These are phyloP conservation scores for Nakazawaea anatomiae DNA, from an alignment of 805 yeast genomes.

Conservation along the genomic window DNA sequence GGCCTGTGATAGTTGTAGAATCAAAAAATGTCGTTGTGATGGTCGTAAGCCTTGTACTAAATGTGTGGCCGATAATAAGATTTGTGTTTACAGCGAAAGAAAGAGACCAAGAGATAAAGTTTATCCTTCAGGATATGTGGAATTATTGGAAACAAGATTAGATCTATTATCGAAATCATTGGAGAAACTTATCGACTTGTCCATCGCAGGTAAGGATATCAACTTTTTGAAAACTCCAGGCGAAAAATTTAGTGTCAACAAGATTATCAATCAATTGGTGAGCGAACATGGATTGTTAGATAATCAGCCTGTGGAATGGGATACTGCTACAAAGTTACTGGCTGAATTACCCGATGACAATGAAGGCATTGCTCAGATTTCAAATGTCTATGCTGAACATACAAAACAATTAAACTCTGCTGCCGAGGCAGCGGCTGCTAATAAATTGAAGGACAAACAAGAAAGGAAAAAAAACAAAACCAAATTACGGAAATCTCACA, in stretches of 20 bases:
- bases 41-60: slow-evolving; percentile 57
- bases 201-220: slow-evolving; percentile 12
- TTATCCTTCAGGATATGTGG: slow-evolving; percentile 58
- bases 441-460: slow-evolving; percentile 5
- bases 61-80: slow-evolving; percentile 49
- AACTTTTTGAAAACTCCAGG: slow-evolving; percentile 11
- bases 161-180: slow-evolving; percentile 46
- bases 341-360: slow-evolving; percentile 25
- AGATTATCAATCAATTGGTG: slow-evolving; percentile 37
- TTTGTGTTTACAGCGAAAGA: slow-evolving; percentile 54
- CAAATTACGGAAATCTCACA: not conserved
- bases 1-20: slow-evolving; percentile 59
- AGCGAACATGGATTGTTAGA: slow-evolving; percentile 32
- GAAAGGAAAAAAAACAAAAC: not conserved
- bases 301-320: slow-evolving; percentile 39
- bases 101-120: slow-evolving; percentile 47
- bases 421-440: not conserved
- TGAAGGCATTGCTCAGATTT: slow-evolving; percentile 20
- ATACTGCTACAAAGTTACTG: slow-evolving; percentile 35
- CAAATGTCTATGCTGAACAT: slow-evolving; percentile 31
- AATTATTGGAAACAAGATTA: slow-evolving; percentile 52
- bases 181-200: slow-evolving; percentile 31
- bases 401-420: slow-evolving; percentile 8
- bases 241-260: slow-evolving; percentile 34
- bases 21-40: slow-evolving; percentile 59